These are phyloP conservation scores for Mycena galericulata DNA, from an alignment of 768 basidiomycete genomes.

Conservation along the genomic window DNA sequence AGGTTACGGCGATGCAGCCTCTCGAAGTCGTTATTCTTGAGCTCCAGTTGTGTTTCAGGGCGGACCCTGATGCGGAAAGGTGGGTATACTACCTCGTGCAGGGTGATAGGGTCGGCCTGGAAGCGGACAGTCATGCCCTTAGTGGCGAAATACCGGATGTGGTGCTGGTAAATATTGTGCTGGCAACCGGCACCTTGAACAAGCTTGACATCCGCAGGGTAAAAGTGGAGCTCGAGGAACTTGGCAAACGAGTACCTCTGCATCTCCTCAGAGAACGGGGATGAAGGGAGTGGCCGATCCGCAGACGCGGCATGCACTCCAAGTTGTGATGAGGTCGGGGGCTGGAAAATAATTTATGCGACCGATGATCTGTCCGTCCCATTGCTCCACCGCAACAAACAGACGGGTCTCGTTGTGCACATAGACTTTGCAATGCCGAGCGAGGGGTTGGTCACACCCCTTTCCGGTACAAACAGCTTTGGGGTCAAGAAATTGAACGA, in stretches of 20 bases:
- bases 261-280: slow-evolving; percentile 90
- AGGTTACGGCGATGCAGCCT: slow-evolving; percentile 77
- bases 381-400: slow-evolving; percentile 89
- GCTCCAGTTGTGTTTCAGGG: slow-evolving; percentile 86
- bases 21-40: slow-evolving; percentile 94
- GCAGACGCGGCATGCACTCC: slow-evolving; percentile 88
- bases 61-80: slow-evolving; percentile 87
- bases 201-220: slow-evolving; percentile 87
- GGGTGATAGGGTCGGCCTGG: slow-evolving; percentile 82
- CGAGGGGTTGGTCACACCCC: slow-evolving; percentile 83
- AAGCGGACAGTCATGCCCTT: slow-evolving; percentile 90
- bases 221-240: slow-evolving; percentile 96
- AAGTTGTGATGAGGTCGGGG: slow-evolving; percentile 88
- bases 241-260: slow-evolving; percentile 95
- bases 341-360: slow-evolving; percentile 64
- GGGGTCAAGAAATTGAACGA: slow-evolving; percentile 77
- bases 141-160: slow-evolving; percentile 90
- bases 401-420: slow-evolving; percentile 90
- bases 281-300: slow-evolving; percentile 88
- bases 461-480: slow-evolving; percentile 86
- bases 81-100: slow-evolving; percentile 92
- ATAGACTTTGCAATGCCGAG: slow-evolving; percentile 90
- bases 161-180: slow-evolving; percentile 95
- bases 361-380: slow-evolving; percentile 82
- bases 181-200: slow-evolving; percentile 92